Conservation (phyloP, 345 rosid genomes). For the Syzygium oleosum region DNA sequence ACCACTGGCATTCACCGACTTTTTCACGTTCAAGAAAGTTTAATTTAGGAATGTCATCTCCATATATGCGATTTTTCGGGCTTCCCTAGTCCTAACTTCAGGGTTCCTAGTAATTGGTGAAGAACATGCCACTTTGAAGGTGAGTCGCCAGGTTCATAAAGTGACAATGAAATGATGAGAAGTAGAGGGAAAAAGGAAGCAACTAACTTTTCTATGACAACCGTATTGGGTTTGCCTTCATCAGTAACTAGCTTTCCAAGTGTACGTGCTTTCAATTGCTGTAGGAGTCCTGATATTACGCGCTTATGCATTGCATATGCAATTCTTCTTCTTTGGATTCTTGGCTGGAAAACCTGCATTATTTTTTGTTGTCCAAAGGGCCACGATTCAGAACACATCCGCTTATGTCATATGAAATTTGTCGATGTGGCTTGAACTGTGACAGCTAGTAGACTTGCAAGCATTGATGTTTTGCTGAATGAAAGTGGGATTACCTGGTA, state of each 20-base stretch:
- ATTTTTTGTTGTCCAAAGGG: neutral
- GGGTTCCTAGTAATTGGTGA: neutral
- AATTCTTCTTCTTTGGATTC: conserved; percentile 38
- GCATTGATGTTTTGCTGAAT: neutral
- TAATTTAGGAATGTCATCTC: neutral
- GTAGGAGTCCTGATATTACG: conserved; percentile 35
- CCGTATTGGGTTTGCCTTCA: conserved; percentile 21
- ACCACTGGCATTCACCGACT: neutral
- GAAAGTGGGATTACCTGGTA: conserved; percentile 24
- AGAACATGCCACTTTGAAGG: neutral
- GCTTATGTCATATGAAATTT: neutral
- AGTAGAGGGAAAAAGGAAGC: neutral
- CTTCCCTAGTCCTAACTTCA: neutral
- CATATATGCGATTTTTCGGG: neutral
- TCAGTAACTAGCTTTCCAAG: conserved; percentile 27
- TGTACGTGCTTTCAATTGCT: conserved; percentile 15
- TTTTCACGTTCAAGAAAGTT: neutral
- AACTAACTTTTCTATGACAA: conserved; percentile 19
- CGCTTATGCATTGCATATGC: conserved; percentile 35
- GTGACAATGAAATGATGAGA: neutral
- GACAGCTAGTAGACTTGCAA: neutral
- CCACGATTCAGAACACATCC: neutral
- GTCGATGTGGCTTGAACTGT: neutral
- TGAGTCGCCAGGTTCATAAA: neutral
- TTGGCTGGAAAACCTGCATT: conserved; percentile 39